Percentiles rank a stretch among this genome's conserved stretches.
Evolutionary conservation across 176 grass and related monocot species (phyloP).

Genomic region (Juncus inflexus): DNA sequence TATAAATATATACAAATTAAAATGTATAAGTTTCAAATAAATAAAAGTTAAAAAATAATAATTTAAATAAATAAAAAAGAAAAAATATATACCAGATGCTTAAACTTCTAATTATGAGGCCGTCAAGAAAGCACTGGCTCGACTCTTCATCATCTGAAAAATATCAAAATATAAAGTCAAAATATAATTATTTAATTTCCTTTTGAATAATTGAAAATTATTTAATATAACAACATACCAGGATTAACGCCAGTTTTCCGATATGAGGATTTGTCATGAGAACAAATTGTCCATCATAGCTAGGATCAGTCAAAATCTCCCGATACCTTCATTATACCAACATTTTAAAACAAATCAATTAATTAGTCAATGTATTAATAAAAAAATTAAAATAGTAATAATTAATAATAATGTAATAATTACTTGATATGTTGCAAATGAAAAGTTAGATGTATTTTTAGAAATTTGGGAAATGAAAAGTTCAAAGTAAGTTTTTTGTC

Average conservation of each 20-base stretch:
- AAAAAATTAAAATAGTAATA: too few species aligned
- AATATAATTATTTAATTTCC: too few species aligned
- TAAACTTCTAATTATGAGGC: constrained; percentile 73
- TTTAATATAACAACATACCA: constrained; percentile 35
- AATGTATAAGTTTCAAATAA: too few species aligned
- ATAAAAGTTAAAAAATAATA: too few species aligned
- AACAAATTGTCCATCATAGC: constrained; percentile 96
- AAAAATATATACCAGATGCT: constrained; percentile 61
- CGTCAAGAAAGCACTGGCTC: constrained; percentile 72
- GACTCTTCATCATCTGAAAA: constrained; percentile 89
- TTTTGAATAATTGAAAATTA: too few species aligned
- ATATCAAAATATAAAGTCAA: background rate
- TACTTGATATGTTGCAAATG: too few species aligned
- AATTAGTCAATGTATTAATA: too few species aligned
- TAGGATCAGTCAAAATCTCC: constrained; percentile 95
- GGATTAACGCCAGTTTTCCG: constrained; percentile 92
- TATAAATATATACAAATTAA: background rate
- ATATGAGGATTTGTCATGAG: constrained; percentile 97
- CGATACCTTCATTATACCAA: constrained; percentile 69
- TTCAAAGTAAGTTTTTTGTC: too few species aligned
- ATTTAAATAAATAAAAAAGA: background rate
- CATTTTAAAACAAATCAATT: background rate
- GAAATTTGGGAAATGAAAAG: too few species aligned
- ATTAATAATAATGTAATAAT: too few species aligned
- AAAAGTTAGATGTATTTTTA: too few species aligned